These are phyloP conservation scores for Monosporascus sp. DNA, from an alignment of 2,329 filamentous ascomycete species.

Conservation along the genomic window DNA sequence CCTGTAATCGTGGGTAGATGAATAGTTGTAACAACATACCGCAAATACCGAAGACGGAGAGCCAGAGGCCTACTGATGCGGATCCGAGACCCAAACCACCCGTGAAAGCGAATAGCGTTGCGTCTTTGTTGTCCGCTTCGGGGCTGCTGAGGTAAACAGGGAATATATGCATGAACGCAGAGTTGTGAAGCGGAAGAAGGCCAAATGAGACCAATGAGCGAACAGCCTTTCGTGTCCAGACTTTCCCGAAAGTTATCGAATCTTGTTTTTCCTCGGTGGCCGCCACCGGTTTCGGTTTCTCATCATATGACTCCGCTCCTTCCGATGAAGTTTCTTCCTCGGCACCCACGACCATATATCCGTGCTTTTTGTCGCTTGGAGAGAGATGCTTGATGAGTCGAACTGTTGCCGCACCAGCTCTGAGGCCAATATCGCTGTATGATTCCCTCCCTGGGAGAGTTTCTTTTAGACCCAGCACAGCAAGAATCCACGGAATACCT, in stretches of 20 bases:
- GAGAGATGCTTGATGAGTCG: conserved; percentile 9
- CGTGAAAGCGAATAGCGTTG: conserved; percentile 44
- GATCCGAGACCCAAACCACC: conserved; percentile 51
- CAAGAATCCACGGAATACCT: conserved; percentile 22
- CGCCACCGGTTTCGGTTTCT: conserved; percentile 8
- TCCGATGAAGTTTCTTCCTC: conserved; percentile 13
- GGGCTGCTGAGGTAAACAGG: conserved; percentile 56
- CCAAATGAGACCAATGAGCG: conserved; percentile 30
- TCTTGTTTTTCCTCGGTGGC: conserved; percentile 2
- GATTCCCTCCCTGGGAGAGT: conserved; percentile 30
- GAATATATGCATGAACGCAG: conserved; percentile 57
- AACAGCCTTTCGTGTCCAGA: conserved; percentile 27
- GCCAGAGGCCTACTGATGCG: conserved; percentile 31
- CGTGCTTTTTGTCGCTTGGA: conserved; percentile 1
- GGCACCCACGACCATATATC: conserved; percentile 11
- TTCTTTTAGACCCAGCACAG: conserved; percentile 29
- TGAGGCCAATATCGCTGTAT: conserved; percentile 14
- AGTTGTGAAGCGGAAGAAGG: conserved; percentile 57
- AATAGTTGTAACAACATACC: conserved; percentile 57
- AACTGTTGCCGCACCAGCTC: conserved; percentile 6
- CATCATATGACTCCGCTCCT: conserved; percentile 3
- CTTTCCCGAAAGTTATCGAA: conserved; percentile 13
- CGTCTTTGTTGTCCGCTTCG: conserved; percentile 36
- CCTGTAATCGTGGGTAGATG: conserved; percentile 54
- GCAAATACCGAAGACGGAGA: conserved; percentile 54